Evolutionary conservation across 371 early-diverging fungal genomes (phyloP).

Genomic region (Capillidium heterosporum): DNA sequence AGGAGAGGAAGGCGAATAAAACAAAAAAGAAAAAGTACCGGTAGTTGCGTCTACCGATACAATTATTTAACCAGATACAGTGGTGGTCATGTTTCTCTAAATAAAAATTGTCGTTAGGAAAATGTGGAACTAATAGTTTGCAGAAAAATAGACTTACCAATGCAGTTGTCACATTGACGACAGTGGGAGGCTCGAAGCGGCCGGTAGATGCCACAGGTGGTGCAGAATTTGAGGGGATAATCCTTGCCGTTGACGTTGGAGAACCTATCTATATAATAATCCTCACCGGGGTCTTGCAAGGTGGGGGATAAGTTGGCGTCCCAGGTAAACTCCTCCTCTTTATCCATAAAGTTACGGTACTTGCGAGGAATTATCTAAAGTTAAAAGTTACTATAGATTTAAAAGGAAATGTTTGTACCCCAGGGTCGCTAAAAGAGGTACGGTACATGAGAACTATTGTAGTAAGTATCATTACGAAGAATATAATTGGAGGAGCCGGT

Average conservation of each 20-base stretch:
- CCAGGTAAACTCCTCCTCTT: slow-evolving; percentile 12
- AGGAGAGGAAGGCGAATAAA: slow-evolving; percentile 24
- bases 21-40: slow-evolving; percentile 65
- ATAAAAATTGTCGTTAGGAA: slow-evolving; percentile 6
- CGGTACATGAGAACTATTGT: slow-evolving; percentile 53
- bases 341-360: slow-evolving; percentile 12
- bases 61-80: slow-evolving; percentile 88
- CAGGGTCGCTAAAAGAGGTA: slow-evolving; percentile 82
- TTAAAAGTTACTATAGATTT: not conserved
- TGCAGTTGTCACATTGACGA: slow-evolving; percentile 74
- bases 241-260: slow-evolving; percentile 29
- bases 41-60: slow-evolving; percentile 83
- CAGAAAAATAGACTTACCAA: slow-evolving; percentile 24
- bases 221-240: slow-evolving; percentile 68
- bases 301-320: slow-evolving; percentile 11
- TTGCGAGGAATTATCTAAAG: no score
- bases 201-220: slow-evolving; percentile 70
- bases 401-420: slow-evolving; percentile 22
- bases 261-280: slow-evolving; percentile 28
- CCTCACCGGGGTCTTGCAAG: slow-evolving; percentile 17
- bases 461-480: slow-evolving; percentile 48
- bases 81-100: slow-evolving; percentile 72
- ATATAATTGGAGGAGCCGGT: slow-evolving; percentile 45
- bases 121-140: not conserved
- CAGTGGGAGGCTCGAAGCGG: slow-evolving; percentile 83